A percentile compares a stretch with the other conserved stretches of the same genome.
Evolutionary conservation across 2,329 filamentous ascomycete genomes (phyloP).

Genomic region (Ceratocystis ficicola): DNA sequence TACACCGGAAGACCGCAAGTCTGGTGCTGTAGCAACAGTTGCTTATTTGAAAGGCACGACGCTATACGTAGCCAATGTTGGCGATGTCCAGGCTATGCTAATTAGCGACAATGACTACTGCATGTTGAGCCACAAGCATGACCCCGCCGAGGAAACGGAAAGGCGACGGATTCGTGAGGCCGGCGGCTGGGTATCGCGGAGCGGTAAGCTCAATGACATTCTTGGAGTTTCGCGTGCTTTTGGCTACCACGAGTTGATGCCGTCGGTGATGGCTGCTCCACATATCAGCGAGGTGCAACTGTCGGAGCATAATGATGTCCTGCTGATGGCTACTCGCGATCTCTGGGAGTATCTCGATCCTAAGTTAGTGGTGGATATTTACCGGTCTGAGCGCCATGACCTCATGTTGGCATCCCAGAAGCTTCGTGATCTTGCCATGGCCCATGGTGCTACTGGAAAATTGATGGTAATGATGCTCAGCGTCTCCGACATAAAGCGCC

Average conservation of each 20-base stretch:
- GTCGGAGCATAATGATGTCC: conserved; percentile 82
- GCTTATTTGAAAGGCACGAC: conserved; percentile 82
- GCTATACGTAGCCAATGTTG: conserved; percentile 87
- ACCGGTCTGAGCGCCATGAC: conserved; percentile 72
- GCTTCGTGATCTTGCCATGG: conserved; percentile 85
- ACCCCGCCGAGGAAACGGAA: conserved; percentile 76
- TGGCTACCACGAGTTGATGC: conserved; percentile 85
- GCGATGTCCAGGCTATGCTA: conserved; percentile 88
- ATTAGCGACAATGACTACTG: conserved; percentile 77
- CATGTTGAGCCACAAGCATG: conserved; percentile 80
- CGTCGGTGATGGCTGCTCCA: conserved; percentile 82
- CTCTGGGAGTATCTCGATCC: conserved; percentile 91
- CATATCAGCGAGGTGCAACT: conserved; percentile 67
- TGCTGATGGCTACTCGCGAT: conserved; percentile 80
- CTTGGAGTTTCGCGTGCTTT: conserved; percentile 90
- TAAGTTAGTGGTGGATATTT: conserved; percentile 83
- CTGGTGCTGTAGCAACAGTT: conserved; percentile 84
- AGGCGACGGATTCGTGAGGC: conserved; percentile 83
- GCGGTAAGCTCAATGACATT: conserved; percentile 83
- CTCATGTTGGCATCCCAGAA: conserved; percentile 93
- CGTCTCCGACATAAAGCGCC: conserved; percentile 77
- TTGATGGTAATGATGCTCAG: conserved; percentile 99
- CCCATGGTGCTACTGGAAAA: conserved; percentile 85
- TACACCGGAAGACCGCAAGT: conserved; percentile 76
- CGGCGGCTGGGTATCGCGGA: conserved; percentile 88